A percentile compares a stretch with the other conserved stretches of the same genome.
Conservation (phyloP, 208 protist genomes). For the Crithidia thermophila region DNA sequence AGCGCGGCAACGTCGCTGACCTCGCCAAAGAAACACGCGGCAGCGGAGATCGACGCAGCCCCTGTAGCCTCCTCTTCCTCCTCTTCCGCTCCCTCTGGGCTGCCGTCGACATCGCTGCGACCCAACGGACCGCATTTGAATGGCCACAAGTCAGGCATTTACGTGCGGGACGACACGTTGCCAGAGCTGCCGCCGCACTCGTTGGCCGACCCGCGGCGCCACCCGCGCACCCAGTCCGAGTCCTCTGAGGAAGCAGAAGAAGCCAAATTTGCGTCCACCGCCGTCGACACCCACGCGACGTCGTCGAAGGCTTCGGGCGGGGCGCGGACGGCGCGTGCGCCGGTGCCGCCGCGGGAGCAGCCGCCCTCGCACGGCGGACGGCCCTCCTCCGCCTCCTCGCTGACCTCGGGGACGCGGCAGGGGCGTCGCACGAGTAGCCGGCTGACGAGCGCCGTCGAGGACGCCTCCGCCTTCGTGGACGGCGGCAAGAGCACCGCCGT, state of each 20-base stretch:
- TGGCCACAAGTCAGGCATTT: constrained; percentile 10
- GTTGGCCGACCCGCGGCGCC: constrained; percentile 17
- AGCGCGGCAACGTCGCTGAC: constrained; percentile 18
- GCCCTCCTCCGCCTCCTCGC: constrained; percentile 6
- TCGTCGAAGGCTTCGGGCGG: no score
- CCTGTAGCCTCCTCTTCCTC: neutral
- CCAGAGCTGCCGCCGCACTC: constrained; percentile 11
- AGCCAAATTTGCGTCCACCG: neutral
- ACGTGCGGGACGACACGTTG: constrained; percentile 15
- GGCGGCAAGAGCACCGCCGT: neutral
- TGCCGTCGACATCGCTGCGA: neutral
- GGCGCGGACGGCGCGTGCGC: neutral
- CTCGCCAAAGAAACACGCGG: constrained; percentile 2
- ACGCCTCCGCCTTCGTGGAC: neutral
- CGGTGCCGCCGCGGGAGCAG: constrained; percentile 15
- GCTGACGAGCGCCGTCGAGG: constrained; percentile 8
- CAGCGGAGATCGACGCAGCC: neutral
- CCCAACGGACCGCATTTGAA: neutral
- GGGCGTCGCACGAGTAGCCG: neutral
- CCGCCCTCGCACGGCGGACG: neutral
- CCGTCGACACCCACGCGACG: neutral
- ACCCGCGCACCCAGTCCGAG: neutral
- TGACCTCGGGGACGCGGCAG: neutral
- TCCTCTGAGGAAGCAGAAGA: constrained; percentile 1
- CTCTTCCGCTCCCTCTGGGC: neutral